Evolutionary conservation across 108 stramenopile species (phyloP), one percentile per base, ranked within the genome.

Genomic region (Parmales sp.): DNA sequence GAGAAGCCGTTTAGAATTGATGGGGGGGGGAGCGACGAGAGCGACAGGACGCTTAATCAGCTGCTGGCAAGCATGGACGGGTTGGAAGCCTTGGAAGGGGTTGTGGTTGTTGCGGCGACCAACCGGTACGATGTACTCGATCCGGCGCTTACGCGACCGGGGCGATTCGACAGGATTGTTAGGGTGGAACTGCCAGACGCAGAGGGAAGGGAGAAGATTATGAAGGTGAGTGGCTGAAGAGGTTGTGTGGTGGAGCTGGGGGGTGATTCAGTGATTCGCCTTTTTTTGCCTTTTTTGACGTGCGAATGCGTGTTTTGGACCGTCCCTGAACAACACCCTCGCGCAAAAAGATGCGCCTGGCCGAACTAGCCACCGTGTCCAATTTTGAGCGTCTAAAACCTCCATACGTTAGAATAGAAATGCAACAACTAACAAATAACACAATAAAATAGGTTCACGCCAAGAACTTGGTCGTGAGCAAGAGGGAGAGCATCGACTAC

Each of bases 101-200:
- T 91, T 44, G 88, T 89, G 69, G 89, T 91, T n/a, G 63, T 91
- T 60, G 92, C 88, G 6, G 92, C 92, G 0, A 93, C 90, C 2
- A 94, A 91, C 75, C 76, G 89, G 22, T 77, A 78, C 51, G 85
- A 90, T 22, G 85, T 91, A 11, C 73, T 94, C 38, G 95, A 96
- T 72, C 79, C 84, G 6, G 95, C 95, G 0, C 70, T 96, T 39
- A 76, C 90, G 6, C 81, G 94, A 44, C 94, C 97, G 4, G 95
- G 97, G 16, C 76, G 95, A 51, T 96, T 95, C 74, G 97, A 98
- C 78, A 79, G 95, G 25, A 89, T 94, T 49, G 90, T 96, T 34
- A 83, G 78, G 26, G 79, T 95, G 29, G 71, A 63, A 0, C 84
- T 95, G 38, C 93, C 95, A 1, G 82, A 93, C 72, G 72, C 71